Evolutionary conservation across 2,329 filamentous ascomycete genomes (phyloP).

Genomic region (Nigrospora oryzae): DNA sequence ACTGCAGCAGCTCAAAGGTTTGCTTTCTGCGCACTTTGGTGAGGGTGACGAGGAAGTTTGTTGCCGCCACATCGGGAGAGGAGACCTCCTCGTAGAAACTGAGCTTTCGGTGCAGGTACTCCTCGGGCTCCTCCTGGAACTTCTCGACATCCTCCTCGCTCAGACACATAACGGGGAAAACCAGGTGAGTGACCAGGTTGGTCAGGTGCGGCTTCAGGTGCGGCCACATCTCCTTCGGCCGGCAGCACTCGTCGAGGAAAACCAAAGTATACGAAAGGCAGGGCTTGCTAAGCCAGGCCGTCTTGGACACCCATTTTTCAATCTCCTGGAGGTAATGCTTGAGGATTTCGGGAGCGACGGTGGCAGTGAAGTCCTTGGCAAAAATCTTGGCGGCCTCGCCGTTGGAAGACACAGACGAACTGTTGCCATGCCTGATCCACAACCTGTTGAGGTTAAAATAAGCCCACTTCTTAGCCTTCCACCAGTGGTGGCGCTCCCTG

Average conservation of each 20-base stretch:
- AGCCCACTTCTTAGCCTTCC: slow-evolving; percentile 99
- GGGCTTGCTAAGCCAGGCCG: slow-evolving; percentile 88
- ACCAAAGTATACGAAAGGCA: slow-evolving; percentile 89
- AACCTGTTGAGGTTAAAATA: slow-evolving; percentile 96
- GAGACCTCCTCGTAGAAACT: slow-evolving; percentile 98
- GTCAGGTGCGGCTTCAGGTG: slow-evolving; percentile 89
- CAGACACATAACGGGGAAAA: slow-evolving; percentile 93
- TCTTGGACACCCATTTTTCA: slow-evolving; percentile 95
- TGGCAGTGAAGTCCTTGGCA: slow-evolving; percentile 82
- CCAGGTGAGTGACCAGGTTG: slow-evolving; percentile 84
- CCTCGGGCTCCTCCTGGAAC: slow-evolving; percentile 88
- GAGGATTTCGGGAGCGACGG: slow-evolving; percentile 90
- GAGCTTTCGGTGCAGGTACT: slow-evolving; percentile 93
- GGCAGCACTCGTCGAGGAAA: slow-evolving; percentile 94
- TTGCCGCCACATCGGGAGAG: slow-evolving; percentile 88
- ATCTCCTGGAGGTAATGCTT: slow-evolving; percentile 92
- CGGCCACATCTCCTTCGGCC: slow-evolving; percentile 94
- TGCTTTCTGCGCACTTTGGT: slow-evolving; percentile 94
- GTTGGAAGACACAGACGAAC: slow-evolving; percentile 65
- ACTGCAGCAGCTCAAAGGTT: slow-evolving; percentile 88
- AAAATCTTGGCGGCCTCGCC: slow-evolving; percentile 71
- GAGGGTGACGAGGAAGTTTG: slow-evolving; percentile 90
- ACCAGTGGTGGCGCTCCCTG: slow-evolving; percentile 93
- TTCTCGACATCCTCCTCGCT: slow-evolving; percentile 87
- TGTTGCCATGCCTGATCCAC: slow-evolving; percentile 92